These are phyloP conservation scores for Boletales sp. DNA, from an alignment of 768 basidiomycete genomes.

Conservation along the genomic window DNA sequence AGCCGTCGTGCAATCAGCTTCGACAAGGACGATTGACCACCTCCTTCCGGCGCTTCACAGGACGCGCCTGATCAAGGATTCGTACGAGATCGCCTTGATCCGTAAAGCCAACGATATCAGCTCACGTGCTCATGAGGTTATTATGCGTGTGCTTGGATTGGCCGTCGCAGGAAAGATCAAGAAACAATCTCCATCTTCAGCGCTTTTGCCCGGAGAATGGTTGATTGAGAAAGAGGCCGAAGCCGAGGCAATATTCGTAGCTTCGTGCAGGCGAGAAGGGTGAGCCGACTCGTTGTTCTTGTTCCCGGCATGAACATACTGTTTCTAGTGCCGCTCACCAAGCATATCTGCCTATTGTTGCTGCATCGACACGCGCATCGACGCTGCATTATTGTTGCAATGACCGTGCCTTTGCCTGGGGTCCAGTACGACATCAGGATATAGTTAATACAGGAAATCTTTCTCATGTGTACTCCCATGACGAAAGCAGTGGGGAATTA, in stretches of 20 bases:
- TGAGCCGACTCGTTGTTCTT: conserved; percentile 34
- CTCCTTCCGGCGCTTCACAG: conserved; percentile 77
- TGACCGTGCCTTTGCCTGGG: conserved; percentile 83
- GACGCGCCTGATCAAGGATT: conserved; percentile 76
- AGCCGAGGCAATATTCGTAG: conserved; percentile 91
- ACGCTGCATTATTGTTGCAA: conserved; percentile 96
- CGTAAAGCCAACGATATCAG: conserved; percentile 81
- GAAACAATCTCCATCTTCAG: conserved; percentile 38
- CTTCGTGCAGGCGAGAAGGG: conserved; percentile 87
- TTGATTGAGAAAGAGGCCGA: conserved; percentile 89
- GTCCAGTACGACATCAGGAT: conserved; percentile 58
- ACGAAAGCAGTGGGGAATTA: conserved; percentile 25
- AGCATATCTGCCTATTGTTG: conserved; percentile 92
- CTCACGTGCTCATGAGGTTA: conserved; percentile 83
- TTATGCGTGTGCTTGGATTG: conserved; percentile 86
- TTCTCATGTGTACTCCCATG: conserved; percentile 32
- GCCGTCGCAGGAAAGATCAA: conserved; percentile 59
- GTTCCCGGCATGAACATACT: background rate
- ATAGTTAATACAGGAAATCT: conserved; percentile 51
- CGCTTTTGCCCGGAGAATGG: conserved; percentile 76
- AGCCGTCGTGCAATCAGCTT: background rate
- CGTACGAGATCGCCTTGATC: conserved; percentile 71
- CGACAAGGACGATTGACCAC: conserved; percentile 34
- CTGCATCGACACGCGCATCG: conserved; percentile 79
- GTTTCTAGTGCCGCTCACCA: conserved; percentile 68